Conservation (phyloP, 2,329 filamentous ascomycete genomes). For the Penicillium palitans region DNA sequence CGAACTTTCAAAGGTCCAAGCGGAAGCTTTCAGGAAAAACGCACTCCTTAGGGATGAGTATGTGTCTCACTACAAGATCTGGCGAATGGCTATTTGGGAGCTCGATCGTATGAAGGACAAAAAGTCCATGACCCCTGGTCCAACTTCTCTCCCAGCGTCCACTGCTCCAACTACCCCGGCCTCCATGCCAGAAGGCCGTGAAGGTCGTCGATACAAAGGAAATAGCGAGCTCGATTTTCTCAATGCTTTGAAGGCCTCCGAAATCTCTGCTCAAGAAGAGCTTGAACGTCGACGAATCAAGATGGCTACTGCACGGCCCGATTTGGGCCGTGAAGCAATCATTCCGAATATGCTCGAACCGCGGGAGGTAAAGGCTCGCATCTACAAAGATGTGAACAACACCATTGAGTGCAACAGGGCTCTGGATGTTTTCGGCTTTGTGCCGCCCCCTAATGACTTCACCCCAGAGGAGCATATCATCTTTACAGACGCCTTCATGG, state of each 20-base stretch:
- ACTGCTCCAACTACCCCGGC: slow-evolving; percentile 34
- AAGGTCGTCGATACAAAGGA: slow-evolving; percentile 48
- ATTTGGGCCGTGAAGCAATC: slow-evolving; percentile 47
- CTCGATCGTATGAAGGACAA: slow-evolving; percentile 46
- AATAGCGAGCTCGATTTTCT: slow-evolving; percentile 53
- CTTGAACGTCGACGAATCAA: slow-evolving; percentile 46
- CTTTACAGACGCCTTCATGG: slow-evolving; percentile 51
- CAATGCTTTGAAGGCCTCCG: slow-evolving; percentile 49
- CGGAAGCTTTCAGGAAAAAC: slow-evolving; percentile 42
- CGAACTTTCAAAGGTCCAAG: slow-evolving; percentile 42
- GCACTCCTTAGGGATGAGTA: slow-evolving; percentile 44
- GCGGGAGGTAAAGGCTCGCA: slow-evolving; percentile 37
- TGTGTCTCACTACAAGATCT: slow-evolving; percentile 45
- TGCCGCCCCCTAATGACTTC: slow-evolving; percentile 50
- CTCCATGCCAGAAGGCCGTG: slow-evolving; percentile 35
- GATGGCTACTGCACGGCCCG: slow-evolving; percentile 46
- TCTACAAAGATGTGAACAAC: slow-evolving; percentile 52
- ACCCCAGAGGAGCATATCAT: slow-evolving; percentile 48
- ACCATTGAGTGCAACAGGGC: slow-evolving; percentile 41
- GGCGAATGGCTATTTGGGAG: slow-evolving; percentile 46
- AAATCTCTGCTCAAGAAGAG: slow-evolving; percentile 51
- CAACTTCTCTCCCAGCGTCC: slow-evolving; percentile 38
- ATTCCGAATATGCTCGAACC: slow-evolving; percentile 51
- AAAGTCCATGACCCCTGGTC: slow-evolving; percentile 38
- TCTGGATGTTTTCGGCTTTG: slow-evolving; percentile 47